Conservation (phyloP, 495 filamentous ascomycete species). For the Penicillium pulvis region DNA sequence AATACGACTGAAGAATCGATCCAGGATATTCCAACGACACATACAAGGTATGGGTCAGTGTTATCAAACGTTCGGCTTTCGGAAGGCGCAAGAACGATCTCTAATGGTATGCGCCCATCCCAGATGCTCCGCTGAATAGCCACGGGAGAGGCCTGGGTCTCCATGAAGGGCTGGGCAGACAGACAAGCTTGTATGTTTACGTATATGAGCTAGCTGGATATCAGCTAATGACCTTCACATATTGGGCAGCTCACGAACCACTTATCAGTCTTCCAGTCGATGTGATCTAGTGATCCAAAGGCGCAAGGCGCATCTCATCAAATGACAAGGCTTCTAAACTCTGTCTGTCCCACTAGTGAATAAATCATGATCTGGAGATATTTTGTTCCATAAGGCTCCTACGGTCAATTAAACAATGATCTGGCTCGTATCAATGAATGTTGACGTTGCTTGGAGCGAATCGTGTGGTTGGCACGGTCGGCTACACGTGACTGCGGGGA, state of each 20-base stretch:
- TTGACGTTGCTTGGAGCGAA: slow-evolving; percentile 7
- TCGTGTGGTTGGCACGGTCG: not conserved
- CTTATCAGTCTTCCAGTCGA: slow-evolving; percentile 4
- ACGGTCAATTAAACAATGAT: not conserved
- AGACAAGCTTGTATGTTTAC: not conserved
- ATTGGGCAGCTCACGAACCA: not conserved
- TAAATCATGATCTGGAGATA: slow-evolving; percentile 42
- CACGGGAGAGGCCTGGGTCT: slow-evolving; percentile 27
- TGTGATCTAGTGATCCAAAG: slow-evolving; percentile 7
- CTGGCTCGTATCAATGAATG: slow-evolving; percentile 3
- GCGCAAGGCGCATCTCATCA: slow-evolving; percentile 7
- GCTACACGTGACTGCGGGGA: slow-evolving; percentile 8
- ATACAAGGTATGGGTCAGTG: slow-evolving; percentile 57
- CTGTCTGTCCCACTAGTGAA: slow-evolving; percentile 45
- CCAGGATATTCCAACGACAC: not conserved
- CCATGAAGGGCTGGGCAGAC: slow-evolving; percentile 15
- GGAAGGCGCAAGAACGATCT: slow-evolving; percentile 53
- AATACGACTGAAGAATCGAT: slow-evolving; percentile 2
- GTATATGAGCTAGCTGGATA: not conserved
- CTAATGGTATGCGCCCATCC: slow-evolving; percentile 53
- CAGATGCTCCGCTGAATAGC: slow-evolving; percentile 52
- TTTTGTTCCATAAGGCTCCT: not conserved
- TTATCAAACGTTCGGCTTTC: slow-evolving; percentile 57
- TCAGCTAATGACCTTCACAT: not conserved
- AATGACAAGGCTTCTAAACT: slow-evolving; percentile 13